phyloP scores from a whole-genome alignment of 306 rosid species.

The Dalbergia cultrata region DNA sequence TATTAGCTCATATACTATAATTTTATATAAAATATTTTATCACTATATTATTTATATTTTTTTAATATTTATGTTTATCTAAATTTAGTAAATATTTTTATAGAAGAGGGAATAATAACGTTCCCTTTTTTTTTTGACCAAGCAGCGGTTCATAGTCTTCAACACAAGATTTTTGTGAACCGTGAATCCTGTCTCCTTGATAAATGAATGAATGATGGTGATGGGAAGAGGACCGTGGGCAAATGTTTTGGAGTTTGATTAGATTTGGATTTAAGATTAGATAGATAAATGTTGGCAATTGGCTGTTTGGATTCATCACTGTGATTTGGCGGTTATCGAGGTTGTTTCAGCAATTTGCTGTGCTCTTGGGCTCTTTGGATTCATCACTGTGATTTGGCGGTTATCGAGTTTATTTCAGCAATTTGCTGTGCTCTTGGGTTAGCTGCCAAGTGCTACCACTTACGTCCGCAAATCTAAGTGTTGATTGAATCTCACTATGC shows the following conservation, averaged over 20 bases:
- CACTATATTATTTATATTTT: no score
- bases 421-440: background rate
- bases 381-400: background rate
- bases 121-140: background rate
- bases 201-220: background rate
- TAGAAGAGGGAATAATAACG: no score
- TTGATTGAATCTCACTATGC: background rate
- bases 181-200: background rate
- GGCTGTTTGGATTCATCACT: slow-evolving; percentile 13
- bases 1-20: no score
- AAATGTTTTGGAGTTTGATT: background rate
- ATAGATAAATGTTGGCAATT: background rate
- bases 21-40: no score
- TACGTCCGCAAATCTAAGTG: background rate
- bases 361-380: slow-evolving; percentile 13
- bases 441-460: background rate
- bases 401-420: background rate
- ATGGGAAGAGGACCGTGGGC: background rate
- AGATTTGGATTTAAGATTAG: background rate
- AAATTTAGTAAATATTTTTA: no score
- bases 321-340: background rate
- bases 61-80: no score
- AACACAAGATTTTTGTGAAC: background rate
- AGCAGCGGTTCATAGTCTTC: background rate
- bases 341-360: background rate